These are phyloP conservation scores for Rhododendron henanense DNA, from an alignment of 148 eudicot genomes.

Conservation along the genomic window DNA sequence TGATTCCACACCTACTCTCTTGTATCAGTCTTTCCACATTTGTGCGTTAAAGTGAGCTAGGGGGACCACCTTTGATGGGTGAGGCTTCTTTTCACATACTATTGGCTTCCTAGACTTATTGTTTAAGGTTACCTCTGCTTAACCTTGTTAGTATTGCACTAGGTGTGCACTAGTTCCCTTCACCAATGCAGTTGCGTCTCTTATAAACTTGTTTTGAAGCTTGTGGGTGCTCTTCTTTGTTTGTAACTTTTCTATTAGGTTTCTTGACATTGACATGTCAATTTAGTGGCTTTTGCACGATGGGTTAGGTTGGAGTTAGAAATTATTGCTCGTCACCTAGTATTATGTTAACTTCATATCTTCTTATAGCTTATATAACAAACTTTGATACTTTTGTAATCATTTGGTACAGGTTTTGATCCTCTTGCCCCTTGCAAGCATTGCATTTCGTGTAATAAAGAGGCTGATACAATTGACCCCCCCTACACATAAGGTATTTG, in stretches of 20 bases:
- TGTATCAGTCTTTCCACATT: not conserved
- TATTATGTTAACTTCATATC: not conserved
- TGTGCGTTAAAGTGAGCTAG: not conserved
- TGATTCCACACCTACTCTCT: not conserved
- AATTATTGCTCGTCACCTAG: not conserved
- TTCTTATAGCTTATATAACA: not conserved
- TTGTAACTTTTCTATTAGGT: not conserved
- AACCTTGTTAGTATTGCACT: not conserved
- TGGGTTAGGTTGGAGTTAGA: not conserved
- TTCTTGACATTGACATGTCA: not conserved
- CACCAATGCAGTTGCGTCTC: not conserved
- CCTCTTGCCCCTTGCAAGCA: slow-evolving; percentile 78
- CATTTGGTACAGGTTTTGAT: slow-evolving; percentile 57
- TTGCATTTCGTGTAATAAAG: slow-evolving; percentile 75
- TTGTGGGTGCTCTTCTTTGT: not conserved
- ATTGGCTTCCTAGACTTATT: not conserved
- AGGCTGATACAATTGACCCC: slow-evolving; percentile 81
- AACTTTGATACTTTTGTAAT: not conserved
- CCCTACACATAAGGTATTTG: slow-evolving; percentile 54
- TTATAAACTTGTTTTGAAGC: not conserved
- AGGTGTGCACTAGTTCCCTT: not conserved
- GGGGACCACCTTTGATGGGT: not conserved
- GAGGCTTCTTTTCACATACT: not conserved
- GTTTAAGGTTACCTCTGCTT: not conserved
- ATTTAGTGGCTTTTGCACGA: not conserved